Base-by-base conservation (phyloP, 495 filamentous ascomycete species). In the Wilcoxina mikolae region DNA sequence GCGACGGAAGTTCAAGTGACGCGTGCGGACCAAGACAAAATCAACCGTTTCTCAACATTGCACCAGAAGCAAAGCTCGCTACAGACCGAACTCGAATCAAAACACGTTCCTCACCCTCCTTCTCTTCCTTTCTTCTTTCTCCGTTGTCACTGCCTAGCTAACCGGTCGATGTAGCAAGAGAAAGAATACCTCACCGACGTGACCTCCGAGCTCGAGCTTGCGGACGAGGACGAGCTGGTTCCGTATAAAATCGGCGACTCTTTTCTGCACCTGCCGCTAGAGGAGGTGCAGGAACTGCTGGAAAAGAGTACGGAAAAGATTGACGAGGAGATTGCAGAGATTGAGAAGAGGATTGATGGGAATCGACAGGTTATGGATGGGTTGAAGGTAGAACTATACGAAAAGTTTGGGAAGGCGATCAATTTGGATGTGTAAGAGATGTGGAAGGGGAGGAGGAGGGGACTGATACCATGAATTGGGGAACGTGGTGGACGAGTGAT, bases 131-230 rank as follows among this genome's bases (percentile, higher is more conserved):
- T 2, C 17, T 10, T 1, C 17, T 38, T 38, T 38, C 31, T n/a
- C 31, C n/a, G 9, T 38, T n/a, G 9, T 38, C 7, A 39, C 20
- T 18, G n/a, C n/a, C n/a, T n/a, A n/a, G n/a, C n/a, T 18, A n/a
- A 58, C 51, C 4, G 33, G n/a, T 47, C 51, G 29, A 41, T 20
- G 49, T 61, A 98, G 93, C 95, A 98, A 72, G 91, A 96, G 64
- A 96, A 95, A 69, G 93, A 96, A 68, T 91, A 95, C 61, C 77
- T 96, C 3, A 87, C 95, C 59, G 91, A 98, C 67, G 76, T 96
- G 44, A 83, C 82, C 3, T 85, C 73, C 28, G 91, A 98, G 67
- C 75, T 98, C 15, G 91, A 96, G 69, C 78, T 98, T 4, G 88
- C 85, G 24, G 91, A 96, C 70, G 93, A 98, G 62, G 91, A 96